Conservation (phyloP, 352 stramenopile genomes). For the Globisporangium splendens region DNA sequence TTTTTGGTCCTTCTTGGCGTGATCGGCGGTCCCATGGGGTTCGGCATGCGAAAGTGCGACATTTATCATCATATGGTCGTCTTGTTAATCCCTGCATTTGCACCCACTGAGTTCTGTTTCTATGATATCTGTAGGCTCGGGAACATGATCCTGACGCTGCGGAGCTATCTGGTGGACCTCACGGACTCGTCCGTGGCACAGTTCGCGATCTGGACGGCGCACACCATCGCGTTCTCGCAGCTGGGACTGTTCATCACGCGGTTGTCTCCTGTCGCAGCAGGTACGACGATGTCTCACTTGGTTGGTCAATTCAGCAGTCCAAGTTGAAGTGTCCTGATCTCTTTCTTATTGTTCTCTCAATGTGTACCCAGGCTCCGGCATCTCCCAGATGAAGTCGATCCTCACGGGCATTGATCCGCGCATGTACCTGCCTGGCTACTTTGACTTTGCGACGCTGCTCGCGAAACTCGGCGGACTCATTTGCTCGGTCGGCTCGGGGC, state of each 20-base stretch:
- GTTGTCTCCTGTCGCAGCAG: slow-evolving; percentile 61
- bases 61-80: background rate
- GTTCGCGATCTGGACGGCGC: slow-evolving; percentile 55
- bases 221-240: slow-evolving; percentile 70
- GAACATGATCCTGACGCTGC: slow-evolving; percentile 37
- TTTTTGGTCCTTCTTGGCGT: slow-evolving; percentile 81
- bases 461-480: slow-evolving; percentile 92
- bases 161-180: slow-evolving; percentile 38
- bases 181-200: slow-evolving; percentile 26
- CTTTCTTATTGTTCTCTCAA: background rate
- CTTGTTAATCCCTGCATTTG: no score
- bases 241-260: slow-evolving; percentile 70
- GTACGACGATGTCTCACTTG: slow-evolving; percentile 6
- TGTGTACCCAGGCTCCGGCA: slow-evolving; percentile 41
- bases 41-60: slow-evolving; percentile 43
- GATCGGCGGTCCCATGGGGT: slow-evolving; percentile 76
- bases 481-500: slow-evolving; percentile 90
- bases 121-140: slow-evolving; percentile 19
- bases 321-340: background rate
- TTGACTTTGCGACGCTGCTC: slow-evolving; percentile 79
- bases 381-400: slow-evolving; percentile 89
- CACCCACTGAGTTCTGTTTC: background rate
- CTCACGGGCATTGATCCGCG: slow-evolving; percentile 78
- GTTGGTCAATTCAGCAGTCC: background rate
- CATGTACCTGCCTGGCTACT: slow-evolving; percentile 82